Evolutionary conservation across 2,329 filamentous ascomycete species (phyloP), one percentile per base, ranked within the genome.

Genomic region (Calonectria fujianensis): DNA sequence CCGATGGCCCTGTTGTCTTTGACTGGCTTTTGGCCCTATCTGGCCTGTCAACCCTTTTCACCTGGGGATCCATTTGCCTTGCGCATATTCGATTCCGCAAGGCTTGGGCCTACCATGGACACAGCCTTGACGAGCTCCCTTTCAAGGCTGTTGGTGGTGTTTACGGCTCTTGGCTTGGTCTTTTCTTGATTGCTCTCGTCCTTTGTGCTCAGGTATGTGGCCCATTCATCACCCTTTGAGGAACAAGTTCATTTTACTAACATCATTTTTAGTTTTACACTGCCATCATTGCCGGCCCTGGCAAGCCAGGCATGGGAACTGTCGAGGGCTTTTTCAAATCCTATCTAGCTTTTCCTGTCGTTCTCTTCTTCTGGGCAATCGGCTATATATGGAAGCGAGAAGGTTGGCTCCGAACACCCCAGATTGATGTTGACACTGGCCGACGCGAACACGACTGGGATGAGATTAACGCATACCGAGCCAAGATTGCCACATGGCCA

Each of bases 351-450:
- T 77, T 90, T 3, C 89, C 89, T 32, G 88, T 91, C 71, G 88
- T 92, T 69, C 79, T 91, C 24, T 74, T 84, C 77, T 92, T 92
- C 85, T 92, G 90, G 89, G 76, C 85, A 54, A 80, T 85, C 65
- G 91, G 92, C 4, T 94, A 90, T 82, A 59, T 91, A 75, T 94
- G 93, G 93, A 94, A 94, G 88, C 87, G 91, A 63, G 84, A 87
- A 64, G 90, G 90, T 29, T 94, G 91, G 90, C 85, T 93, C 74
- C 87, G 84, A 45, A 86, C 89, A 2, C 82, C 86, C 41, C 86
- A 94, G 75, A 94, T 95, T 77, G 93, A 95, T 78, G 88, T 95
- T 70, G 93, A 94, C 82, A 90, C 89, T 70, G 93, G 92, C 67
- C 90, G 93, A 72, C 89, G 93, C 77, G 90, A 92, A 84, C 88